Conservation (phyloP, 1,139 yeast genomes). For the Geotrichum siamense region DNA sequence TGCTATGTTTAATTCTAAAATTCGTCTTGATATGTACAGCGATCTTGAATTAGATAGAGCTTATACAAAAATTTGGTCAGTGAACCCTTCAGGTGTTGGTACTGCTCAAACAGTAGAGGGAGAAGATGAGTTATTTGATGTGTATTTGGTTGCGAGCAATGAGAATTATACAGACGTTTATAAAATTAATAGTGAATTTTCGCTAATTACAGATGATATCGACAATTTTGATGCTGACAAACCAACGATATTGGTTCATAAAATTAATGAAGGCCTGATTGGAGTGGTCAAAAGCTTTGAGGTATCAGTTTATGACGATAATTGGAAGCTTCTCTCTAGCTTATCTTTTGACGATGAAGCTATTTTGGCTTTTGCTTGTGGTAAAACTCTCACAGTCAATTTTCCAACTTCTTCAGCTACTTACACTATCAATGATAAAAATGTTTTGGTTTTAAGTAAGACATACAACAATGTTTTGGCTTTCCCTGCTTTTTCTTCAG, state of each 20-base stretch:
- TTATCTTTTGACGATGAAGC: neutral
- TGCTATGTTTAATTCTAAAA: constrained; percentile 60
- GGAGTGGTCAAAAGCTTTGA: constrained; percentile 69
- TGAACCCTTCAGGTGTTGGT: constrained; percentile 24
- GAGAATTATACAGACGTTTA: constrained; percentile 46
- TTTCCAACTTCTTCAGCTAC: constrained; percentile 5
- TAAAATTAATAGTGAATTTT: constrained; percentile 59
- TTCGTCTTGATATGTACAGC: constrained; percentile 68
- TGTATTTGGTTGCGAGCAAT: constrained; percentile 59
- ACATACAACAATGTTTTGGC: neutral
- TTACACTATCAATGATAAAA: constrained; percentile 7
- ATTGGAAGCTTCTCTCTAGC: constrained; percentile 28
- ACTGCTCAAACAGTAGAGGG: constrained; percentile 5
- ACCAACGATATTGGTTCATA: constrained; percentile 60
- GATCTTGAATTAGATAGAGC: constrained; percentile 54
- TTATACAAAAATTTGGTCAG: constrained; percentile 31
- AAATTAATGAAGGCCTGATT: constrained; percentile 52
- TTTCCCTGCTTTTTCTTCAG: constrained; percentile 5
- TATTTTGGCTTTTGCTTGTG: neutral
- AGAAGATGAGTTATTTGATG: constrained; percentile 36
- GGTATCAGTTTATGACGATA: constrained; percentile 56
- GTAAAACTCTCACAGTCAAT: constrained; percentile 1
- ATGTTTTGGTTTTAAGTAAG: neutral
- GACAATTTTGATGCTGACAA: constrained; percentile 57
- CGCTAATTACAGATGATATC: constrained; percentile 45